These are phyloP conservation scores for Mycena chlorophos DNA, from an alignment of 768 basidiomycete genomes.

Conservation along the genomic window DNA sequence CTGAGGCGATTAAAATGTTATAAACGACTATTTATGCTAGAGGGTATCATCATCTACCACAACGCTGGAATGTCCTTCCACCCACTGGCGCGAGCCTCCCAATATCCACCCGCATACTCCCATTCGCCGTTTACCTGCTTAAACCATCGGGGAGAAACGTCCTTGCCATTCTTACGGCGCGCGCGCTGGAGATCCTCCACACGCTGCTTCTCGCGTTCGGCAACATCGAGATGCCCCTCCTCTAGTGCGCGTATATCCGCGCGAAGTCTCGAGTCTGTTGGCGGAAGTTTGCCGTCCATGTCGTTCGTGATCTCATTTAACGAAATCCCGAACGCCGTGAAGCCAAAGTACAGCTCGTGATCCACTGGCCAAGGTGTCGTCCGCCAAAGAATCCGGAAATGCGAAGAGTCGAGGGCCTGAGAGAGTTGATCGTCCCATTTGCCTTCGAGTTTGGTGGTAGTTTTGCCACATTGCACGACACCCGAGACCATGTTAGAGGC, in stretches of 20 bases:
- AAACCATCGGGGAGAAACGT: constrained; percentile 75
- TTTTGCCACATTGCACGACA: constrained; percentile 53
- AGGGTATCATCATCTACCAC: constrained; percentile 49
- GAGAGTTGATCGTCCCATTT: constrained; percentile 86
- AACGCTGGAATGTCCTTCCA: constrained; percentile 60
- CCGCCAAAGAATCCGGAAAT: constrained; percentile 78
- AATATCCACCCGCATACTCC: constrained; percentile 78
- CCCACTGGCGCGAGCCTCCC: constrained; percentile 68
- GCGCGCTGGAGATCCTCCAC: constrained; percentile 79
- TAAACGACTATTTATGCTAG: too few species aligned
- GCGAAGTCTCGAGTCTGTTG: constrained; percentile 79
- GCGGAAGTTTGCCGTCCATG: constrained; percentile 61
- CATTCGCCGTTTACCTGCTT: constrained; percentile 68
- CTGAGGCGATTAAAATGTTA: not conserved
- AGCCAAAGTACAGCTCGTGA: constrained; percentile 74
- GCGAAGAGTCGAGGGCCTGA: constrained; percentile 64
- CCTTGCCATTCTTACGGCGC: constrained; percentile 60
- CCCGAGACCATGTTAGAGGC: constrained; percentile 73
- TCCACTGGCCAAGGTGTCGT: constrained; percentile 72
- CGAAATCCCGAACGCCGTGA: constrained; percentile 76
- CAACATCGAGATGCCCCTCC: constrained; percentile 66
- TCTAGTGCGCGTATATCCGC: constrained; percentile 85
- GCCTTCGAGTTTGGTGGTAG: constrained; percentile 70
- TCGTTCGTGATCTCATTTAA: constrained; percentile 79
- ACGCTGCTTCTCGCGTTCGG: constrained; percentile 70